Percentiles rank a stretch among this genome's conserved stretches.
Evolutionary conservation across 2,329 filamentous ascomycete species (phyloP).

Genomic region (Byssoonygena ceratinophila): DNA sequence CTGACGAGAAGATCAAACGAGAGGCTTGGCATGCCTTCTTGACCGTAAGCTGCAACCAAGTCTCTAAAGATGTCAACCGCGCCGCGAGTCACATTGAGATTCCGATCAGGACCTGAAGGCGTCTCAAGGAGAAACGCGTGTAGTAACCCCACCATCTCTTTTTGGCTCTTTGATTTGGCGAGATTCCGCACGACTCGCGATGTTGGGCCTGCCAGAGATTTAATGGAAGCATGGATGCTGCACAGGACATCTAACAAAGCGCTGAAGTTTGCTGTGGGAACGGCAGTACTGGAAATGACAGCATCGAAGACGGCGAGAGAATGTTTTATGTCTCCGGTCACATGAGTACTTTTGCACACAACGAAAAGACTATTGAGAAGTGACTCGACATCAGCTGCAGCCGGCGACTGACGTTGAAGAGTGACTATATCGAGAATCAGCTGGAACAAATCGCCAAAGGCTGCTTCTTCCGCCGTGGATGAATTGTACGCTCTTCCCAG

Average conservation of each 20-base stretch:
- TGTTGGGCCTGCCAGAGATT: constrained; percentile 34
- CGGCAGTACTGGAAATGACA: constrained; percentile 33
- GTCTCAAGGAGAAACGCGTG: constrained; percentile 29
- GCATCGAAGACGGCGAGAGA: constrained; percentile 34
- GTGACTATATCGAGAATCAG: constrained; percentile 36
- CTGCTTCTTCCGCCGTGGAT: constrained; percentile 27
- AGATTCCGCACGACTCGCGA: constrained; percentile 35
- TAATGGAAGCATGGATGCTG: constrained; percentile 37
- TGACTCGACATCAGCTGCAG: constrained; percentile 28
- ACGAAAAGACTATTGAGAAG: constrained; percentile 31
- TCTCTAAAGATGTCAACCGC: constrained; percentile 34
- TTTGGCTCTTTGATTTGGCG: constrained; percentile 31
- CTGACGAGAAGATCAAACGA: constrained; percentile 30
- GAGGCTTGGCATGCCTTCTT: constrained; percentile 31
- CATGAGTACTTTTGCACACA: constrained; percentile 34
- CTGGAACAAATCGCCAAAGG: constrained; percentile 32
- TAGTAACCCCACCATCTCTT: constrained; percentile 32
- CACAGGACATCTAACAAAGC: constrained; percentile 34
- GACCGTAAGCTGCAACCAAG: constrained; percentile 31
- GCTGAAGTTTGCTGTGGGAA: constrained; percentile 31
- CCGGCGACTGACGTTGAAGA: constrained; percentile 31
- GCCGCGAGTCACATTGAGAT: constrained; percentile 33
- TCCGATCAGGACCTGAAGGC: constrained; percentile 27
- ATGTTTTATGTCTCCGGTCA: constrained; percentile 35
- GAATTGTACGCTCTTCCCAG: constrained; percentile 27